Percentiles rank a stretch among this genome's conserved stretches.
Evolutionary conservation across 2,329 filamentous ascomycete species (phyloP).

Genomic region (Talaromyces sp.): DNA sequence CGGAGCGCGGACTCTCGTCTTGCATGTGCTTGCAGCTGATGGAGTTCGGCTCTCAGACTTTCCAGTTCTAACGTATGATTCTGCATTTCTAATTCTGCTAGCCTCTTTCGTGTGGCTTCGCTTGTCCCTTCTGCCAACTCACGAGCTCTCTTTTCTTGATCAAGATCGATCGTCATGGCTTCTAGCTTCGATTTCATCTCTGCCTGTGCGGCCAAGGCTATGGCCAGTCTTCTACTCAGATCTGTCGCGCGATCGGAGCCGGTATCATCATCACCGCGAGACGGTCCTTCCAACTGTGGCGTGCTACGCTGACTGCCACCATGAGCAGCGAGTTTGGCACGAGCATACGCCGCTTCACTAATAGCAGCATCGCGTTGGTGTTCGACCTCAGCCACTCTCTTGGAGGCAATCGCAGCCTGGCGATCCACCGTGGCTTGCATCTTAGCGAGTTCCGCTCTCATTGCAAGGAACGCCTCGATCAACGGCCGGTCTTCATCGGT

Average conservation of each 20-base stretch:
- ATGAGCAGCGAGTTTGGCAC: constrained; percentile 84
- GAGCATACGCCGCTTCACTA: constrained; percentile 89
- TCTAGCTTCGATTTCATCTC: constrained; percentile 78
- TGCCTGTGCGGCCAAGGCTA: constrained; percentile 71
- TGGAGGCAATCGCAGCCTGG: constrained; percentile 79
- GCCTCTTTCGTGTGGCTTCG: constrained; percentile 75
- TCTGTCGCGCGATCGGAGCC: constrained; percentile 66
- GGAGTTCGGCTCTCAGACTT: constrained; percentile 77
- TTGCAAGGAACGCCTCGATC: constrained; percentile 85
- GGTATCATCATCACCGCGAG: constrained; percentile 56
- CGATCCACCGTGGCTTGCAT: constrained; percentile 88
- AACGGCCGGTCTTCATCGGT: constrained; percentile 88
- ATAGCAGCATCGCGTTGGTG: constrained; percentile 93
- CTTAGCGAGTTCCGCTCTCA: constrained; percentile 83
- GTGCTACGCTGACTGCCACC: constrained; percentile 63
- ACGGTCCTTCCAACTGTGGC: constrained; percentile 47
- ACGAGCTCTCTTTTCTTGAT: constrained; percentile 75
- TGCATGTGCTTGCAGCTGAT: constrained; percentile 71
- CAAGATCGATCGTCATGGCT: constrained; percentile 64
- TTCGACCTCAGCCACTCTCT: constrained; percentile 88
- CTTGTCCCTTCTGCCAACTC: constrained; percentile 85
- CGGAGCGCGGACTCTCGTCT: constrained; percentile 77
- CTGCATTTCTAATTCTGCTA: constrained; percentile 79
- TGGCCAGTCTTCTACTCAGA: constrained; percentile 76
- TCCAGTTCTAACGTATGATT: constrained; percentile 82